Evolutionary conservation across 2,329 filamentous ascomycete genomes (phyloP).

Genomic region (Diaporthe destruens): DNA sequence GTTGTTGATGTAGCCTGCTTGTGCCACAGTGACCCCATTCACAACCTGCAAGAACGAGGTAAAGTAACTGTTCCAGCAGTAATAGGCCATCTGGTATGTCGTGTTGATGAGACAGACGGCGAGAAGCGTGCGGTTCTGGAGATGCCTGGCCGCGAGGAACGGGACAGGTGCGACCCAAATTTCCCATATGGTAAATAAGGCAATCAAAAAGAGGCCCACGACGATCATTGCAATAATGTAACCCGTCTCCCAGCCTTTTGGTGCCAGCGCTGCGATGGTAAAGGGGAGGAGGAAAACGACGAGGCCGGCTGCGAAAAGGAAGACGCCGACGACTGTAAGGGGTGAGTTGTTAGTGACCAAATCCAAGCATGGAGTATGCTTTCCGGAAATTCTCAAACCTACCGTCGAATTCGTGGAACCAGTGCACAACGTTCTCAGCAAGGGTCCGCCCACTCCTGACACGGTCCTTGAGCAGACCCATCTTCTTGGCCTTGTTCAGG

Average conservation of each 20-base stretch:
- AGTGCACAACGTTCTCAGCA: conserved; percentile 61
- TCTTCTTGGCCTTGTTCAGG: conserved; percentile 66
- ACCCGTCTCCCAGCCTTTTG: conserved; percentile 62
- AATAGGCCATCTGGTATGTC: conserved; percentile 63
- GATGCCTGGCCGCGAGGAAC: conserved; percentile 66
- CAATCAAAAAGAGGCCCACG: conserved; percentile 69
- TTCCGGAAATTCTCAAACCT: no score
- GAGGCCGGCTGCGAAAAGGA: conserved; percentile 69
- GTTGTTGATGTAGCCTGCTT: conserved; percentile 61
- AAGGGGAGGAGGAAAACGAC: conserved; percentile 75
- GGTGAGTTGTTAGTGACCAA: not conserved
- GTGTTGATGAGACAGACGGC: conserved; percentile 61
- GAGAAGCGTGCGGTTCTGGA: conserved; percentile 64
- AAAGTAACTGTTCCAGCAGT: conserved; percentile 66
- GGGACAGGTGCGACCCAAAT: conserved; percentile 67
- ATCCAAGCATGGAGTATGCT: no score
- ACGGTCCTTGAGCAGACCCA: conserved; percentile 55
- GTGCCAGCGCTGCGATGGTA: conserved; percentile 63
- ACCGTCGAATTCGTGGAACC: conserved; percentile 69
- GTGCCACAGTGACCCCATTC: conserved; percentile 54
- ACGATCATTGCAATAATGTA: conserved; percentile 72
- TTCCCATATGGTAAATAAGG: conserved; percentile 65
- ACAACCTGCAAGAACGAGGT: conserved; percentile 69
- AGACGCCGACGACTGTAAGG: conserved; percentile 61
- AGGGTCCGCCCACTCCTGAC: conserved; percentile 58